Base-by-base conservation (phyloP, 345 rosid genomes). In the Gossypium australe region DNA sequence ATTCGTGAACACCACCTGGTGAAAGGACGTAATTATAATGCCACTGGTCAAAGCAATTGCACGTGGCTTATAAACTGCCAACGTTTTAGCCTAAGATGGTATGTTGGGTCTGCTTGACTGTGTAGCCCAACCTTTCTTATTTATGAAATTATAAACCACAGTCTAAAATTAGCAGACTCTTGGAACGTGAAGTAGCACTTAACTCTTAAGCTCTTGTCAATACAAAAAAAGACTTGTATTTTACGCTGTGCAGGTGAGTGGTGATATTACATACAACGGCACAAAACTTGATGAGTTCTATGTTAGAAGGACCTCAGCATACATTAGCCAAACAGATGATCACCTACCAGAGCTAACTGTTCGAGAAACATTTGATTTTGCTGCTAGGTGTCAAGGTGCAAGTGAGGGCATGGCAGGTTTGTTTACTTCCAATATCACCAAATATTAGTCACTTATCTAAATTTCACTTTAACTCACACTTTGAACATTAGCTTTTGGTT, bases 341-440 rank as follows among this genome's bases (percentile, higher is more conserved):
- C 98, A 94, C 84, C 87, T 90, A 72, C 92, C 91, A 8, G 97
- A 94, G 78, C 87, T 90, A 60, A 94, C 97, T 53, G 98, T 94
- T n/a, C 87, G 97, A 57, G 98, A 94, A 84, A 94, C 97, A 7
- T 84, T 94, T 18, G 98, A 94, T 88, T 94, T 92, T 77, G 97
- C 97, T 60, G 97, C 98, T 55, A 80, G 94, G 78, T 94, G 92
- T 78, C 94, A 94, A 77, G 98, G 98, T 18, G 92, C 94, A 78
- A 92, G 82, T 59, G 91, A 89, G 78, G 88, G 89, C 71, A 89
- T 89, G 80, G 93, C 90, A 86, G 97, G 97, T 89, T 76, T 6
- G 78, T 77, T 77, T 34, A 5, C 60, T 71, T 24, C 41, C 57
- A 2, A 49, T 72, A 4, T 25, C 49, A 47, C 18, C 27, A 27